Evolutionary conservation across 495 filamentous ascomycete species (phyloP), one percentile per base, ranked within the genome.

Genomic region (Neurospora sp.): DNA sequence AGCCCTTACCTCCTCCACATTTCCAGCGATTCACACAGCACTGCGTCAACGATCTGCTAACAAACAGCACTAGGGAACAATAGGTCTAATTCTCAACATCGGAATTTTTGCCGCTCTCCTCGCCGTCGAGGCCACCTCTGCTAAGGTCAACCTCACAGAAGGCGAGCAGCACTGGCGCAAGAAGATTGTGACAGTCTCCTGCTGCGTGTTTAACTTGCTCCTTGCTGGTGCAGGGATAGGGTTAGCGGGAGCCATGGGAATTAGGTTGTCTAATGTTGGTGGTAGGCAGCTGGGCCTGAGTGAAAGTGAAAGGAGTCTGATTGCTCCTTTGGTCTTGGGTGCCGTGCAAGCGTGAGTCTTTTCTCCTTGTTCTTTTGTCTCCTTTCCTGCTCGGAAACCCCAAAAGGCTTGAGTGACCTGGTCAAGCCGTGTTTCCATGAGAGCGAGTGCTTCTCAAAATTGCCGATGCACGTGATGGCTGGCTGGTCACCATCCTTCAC

Each of bases 121-220:
- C 19, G 62, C 71, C 62, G 71, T 76, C 21, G 79, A 81, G 34
- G 48, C 43, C 5, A 74, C 71, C 73, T 66, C 54, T 31, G 54
- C 54, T 3, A 74, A 73, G 9, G 72, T 76, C 42, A 70, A 54
- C 4, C 70, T 81, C 62, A 79, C 78, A 38, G 78, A 81, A 69
- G 79, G 78, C 34, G 76, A 81, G 72, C 76, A 79, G 38, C 78
- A 81, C 62, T 81, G 77, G 76, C 76, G 79, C 66, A 79, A 75
- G 28, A 78, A 79, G 69, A 54, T 78, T 19, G 72, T 75, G 42
- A 79, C 78, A 21, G 72, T 78, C 39, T 79, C 78, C 40, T 72
- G 75, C 62, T 81, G 76, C 73, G 69, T 76, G 13, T 73, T 75
- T 37, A 81, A 81, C 21, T 42, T 81, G 17, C 69, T 79, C n/a